These are phyloP conservation scores for Magnusiomyces suaveolens DNA, from an alignment of 1,139 yeast genomes.

Conservation along the genomic window DNA sequence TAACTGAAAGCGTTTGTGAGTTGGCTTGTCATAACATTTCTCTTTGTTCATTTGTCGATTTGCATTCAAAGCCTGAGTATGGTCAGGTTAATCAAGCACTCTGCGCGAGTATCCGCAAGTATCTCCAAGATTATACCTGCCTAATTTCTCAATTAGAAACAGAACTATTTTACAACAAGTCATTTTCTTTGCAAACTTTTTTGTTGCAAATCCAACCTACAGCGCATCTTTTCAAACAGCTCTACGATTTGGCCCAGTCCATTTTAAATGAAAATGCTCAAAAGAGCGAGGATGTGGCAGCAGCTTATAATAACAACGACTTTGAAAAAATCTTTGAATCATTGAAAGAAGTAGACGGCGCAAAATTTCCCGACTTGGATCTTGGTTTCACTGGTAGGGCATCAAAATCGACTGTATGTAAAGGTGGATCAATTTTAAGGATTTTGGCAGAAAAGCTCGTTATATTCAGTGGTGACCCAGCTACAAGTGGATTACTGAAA, in stretches of 20 bases:
- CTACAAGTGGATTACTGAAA: constrained; percentile 44
- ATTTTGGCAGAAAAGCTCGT: constrained; percentile 52
- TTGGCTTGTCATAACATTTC: constrained; percentile 56
- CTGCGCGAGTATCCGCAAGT: constrained; percentile 48
- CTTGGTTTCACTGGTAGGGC: constrained; percentile 19
- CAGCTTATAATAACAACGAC: constrained; percentile 18
- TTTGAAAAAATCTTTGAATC: constrained; percentile 29
- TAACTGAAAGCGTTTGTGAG: constrained; percentile 52
- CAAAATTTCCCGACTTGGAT: constrained; percentile 18
- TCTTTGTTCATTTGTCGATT: constrained; percentile 45
- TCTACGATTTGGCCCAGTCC: constrained; percentile 45
- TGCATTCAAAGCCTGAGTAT: constrained; percentile 44
- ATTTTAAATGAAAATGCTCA: constrained; percentile 35
- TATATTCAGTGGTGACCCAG: constrained; percentile 56
- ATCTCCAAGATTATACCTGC: constrained; percentile 43
- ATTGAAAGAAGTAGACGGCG: constrained; percentile 22
- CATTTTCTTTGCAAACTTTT: constrained; percentile 42
- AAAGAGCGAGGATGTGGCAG: constrained; percentile 21
- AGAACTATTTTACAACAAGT: constrained; percentile 40
- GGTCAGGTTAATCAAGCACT: constrained; percentile 73
- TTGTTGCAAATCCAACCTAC: constrained; percentile 36
- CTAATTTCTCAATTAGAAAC: constrained; percentile 46
- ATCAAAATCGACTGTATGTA: constrained; percentile 23
- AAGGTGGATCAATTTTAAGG: constrained; percentile 35
- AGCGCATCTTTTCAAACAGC: constrained; percentile 40